Base-by-base conservation (phyloP, 495 filamentous ascomycete species). In the Aspergillus sclerotioniger region DNA sequence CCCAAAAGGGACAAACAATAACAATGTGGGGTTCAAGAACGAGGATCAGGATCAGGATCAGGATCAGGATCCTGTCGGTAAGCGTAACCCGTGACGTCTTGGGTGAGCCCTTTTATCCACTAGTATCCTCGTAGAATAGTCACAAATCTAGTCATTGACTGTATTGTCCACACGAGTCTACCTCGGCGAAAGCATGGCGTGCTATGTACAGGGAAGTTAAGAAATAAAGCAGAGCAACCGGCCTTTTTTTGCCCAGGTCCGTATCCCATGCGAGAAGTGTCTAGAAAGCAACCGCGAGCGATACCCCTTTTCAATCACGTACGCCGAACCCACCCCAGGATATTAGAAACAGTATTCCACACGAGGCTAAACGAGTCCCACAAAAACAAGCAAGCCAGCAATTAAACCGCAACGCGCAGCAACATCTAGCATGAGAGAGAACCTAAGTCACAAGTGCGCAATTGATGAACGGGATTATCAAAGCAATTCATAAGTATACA, bases 301-400 rank as follows among this genome's bases (percentile, higher is more conserved):
- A 20, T 21, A 53, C 39, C 39, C 32, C 37, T 41, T 53, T 43
- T 41, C 32, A 37, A 19, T 16, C 48, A 35, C 16, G 19, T 21
- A 56, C 58, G 53, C 58, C 53, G 28, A 54, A 47, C 47, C 21
- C 31, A 32, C 25, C 25, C 53, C 39, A 39, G 37, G 49, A 31
- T 10, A 28, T 50, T 49, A 39, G 41, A 51, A 32, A 43, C 25
- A 39, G 39, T 53, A 32, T 46, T 45, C 41, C 20, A 33, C 52
- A 19, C 17, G 13, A 32, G 51, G 32, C 20, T 51, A 33, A 33
- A 41, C 37, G 37, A 17, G 17, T 43, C 33, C 17, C 21, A 53
- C 15, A 19, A 21, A 51, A 51, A 35, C 12, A 35, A 16, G 47
- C 31, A 51, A 29, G 49, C 28, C 37, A n/a, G 37, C 5, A 41